Evolutionary conservation across 257 asterid species (phyloP).

Genomic region (Solanum dulcamara): DNA sequence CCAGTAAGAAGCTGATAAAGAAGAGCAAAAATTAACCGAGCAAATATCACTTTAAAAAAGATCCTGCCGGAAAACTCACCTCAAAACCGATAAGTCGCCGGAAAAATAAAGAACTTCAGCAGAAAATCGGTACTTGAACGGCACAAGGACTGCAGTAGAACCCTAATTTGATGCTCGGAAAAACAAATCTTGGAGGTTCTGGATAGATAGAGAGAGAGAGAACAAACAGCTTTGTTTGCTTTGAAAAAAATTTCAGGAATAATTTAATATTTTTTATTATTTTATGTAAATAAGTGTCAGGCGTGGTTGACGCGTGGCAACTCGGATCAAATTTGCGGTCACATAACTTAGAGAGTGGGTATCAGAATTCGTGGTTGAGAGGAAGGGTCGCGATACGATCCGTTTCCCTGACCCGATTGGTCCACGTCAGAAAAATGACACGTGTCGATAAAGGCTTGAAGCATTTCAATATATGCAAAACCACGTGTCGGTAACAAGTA

Average conservation of each 20-base stretch:
- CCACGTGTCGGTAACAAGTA: neutral
- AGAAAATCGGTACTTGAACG: slow-evolving; percentile 4
- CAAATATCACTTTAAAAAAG: neutral
- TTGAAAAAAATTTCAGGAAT: slow-evolving; percentile 1
- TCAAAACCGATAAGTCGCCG: slow-evolving; percentile 3
- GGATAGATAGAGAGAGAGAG: slow-evolving; percentile 23
- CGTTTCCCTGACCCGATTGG: slow-evolving; percentile 48
- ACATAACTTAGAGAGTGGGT: slow-evolving; percentile 29
- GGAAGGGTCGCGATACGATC: slow-evolving; percentile 50
- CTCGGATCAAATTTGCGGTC: slow-evolving; percentile 30
- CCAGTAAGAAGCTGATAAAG: neutral
- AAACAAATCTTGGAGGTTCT: slow-evolving; percentile 44
- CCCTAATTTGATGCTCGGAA: slow-evolving; percentile 23
- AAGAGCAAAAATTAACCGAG: neutral
- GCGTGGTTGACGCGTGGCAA: slow-evolving; percentile 50
- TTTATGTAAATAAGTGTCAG: slow-evolving; percentile 17
- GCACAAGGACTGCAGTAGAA: slow-evolving; percentile 1
- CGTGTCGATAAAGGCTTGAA: slow-evolving; percentile 15
- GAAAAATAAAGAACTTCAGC: neutral
- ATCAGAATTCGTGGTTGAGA: slow-evolving; percentile 85
- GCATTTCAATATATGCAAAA: neutral
- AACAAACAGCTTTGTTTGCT: neutral
- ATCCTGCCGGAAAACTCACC: slow-evolving; percentile 38
- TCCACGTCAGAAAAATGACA: slow-evolving; percentile 23
- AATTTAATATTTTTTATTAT: neutral